Evolutionary conservation across 75 land plant species (phyloP).

Genomic region (Sequoiadendron giganteum): DNA sequence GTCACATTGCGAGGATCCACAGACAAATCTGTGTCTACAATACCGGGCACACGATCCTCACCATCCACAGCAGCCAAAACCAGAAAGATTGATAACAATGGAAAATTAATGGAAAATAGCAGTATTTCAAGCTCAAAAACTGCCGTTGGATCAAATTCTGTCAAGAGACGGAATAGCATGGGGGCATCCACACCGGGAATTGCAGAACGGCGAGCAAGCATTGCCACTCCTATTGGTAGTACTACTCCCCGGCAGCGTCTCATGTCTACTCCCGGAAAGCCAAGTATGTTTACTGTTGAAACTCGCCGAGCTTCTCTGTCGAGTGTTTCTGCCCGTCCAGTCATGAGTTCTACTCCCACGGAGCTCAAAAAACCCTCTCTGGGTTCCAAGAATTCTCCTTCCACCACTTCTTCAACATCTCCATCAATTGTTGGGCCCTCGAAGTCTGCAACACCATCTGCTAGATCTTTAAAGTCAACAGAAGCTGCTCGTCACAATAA

Average conservation of each 20-base stretch:
- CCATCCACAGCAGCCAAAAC: not conserved
- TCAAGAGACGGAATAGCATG: not conserved
- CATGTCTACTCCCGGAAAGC: not conserved
- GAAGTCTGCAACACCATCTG: not conserved
- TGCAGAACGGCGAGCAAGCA: not conserved
- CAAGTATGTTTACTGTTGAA: not conserved
- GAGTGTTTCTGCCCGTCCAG: not conserved
- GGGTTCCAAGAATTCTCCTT: not conserved
- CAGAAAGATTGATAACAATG: not conserved
- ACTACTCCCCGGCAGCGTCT: not conserved
- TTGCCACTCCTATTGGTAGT: not conserved
- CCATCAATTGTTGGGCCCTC: not conserved
- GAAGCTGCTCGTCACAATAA: not conserved
- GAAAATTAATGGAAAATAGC: not conserved
- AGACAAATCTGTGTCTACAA: not conserved
- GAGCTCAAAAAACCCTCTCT: not conserved
- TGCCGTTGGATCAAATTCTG: not conserved
- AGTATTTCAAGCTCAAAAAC: not conserved
- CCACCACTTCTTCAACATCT: not conserved
- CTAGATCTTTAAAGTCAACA: not conserved
- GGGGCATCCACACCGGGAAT: not conserved
- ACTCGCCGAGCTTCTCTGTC: constrained; percentile 4
- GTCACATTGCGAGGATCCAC: not conserved
- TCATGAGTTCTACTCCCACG: constrained; percentile 1
- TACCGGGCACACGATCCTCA: not conserved